A percentile compares a stretch with the other conserved stretches of the same genome.
These are phyloP conservation scores for Candida alai DNA, from an alignment of 805 yeast species.

Conservation along the genomic window DNA sequence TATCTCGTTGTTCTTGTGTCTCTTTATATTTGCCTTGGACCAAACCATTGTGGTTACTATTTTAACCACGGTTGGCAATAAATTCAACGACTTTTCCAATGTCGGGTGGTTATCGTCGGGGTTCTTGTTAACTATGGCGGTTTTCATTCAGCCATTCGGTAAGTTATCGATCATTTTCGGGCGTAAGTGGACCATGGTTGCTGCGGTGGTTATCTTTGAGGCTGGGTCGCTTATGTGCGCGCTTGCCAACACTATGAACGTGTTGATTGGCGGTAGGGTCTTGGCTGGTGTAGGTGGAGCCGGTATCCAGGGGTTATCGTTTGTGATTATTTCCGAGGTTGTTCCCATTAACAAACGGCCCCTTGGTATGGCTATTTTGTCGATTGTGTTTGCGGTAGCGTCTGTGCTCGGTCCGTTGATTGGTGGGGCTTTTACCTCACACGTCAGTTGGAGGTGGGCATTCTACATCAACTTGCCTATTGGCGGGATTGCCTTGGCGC, in stretches of 20 bases:
- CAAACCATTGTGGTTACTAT: slow-evolving; percentile 37
- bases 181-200: slow-evolving; percentile 24
- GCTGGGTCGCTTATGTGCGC: slow-evolving; percentile 36
- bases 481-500: slow-evolving; percentile 27
- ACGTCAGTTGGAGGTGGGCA: slow-evolving; percentile 57
- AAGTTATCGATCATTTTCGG: slow-evolving; percentile 35
- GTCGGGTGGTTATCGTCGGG: slow-evolving; percentile 40
- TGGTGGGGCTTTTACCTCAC: slow-evolving; percentile 46
- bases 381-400: slow-evolving; percentile 46
- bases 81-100: slow-evolving; percentile 30
- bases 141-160: slow-evolving; percentile 35
- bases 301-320: slow-evolving; percentile 48
- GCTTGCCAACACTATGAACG: slow-evolving; percentile 30
- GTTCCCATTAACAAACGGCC: slow-evolving; percentile 53
- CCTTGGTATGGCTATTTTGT: slow-evolving; percentile 52
- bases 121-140: slow-evolving; percentile 31
- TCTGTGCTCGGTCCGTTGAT: slow-evolving; percentile 52
- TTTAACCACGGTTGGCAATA: slow-evolving; percentile 31
- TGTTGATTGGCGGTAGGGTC: slow-evolving; percentile 47
- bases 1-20: slow-evolving; percentile 23
- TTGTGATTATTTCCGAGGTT: slow-evolving; percentile 53
- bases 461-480: slow-evolving; percentile 49
- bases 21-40: slow-evolving; percentile 36
- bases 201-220: slow-evolving; percentile 21
- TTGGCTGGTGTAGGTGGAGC: slow-evolving; percentile 59